Base-by-base conservation (phyloP, 2,329 filamentous ascomycete genomes). In the Fusarium albosuccineum region DNA sequence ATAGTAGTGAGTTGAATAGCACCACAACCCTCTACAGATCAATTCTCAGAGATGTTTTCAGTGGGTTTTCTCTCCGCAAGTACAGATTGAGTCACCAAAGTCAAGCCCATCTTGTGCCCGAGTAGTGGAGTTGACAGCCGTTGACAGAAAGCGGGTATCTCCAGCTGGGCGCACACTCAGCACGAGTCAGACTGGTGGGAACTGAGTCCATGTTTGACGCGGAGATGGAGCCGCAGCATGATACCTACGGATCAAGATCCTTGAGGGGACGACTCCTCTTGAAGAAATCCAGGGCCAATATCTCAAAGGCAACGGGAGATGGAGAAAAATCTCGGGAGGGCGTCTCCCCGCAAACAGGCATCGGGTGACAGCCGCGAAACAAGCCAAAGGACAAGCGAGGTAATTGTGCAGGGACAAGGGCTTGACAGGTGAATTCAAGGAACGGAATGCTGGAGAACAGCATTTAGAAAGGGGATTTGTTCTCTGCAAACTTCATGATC, bases 151-250 rank as follows among this genome's bases (percentile, higher is more conserved):
- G 30, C 17, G 14, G 2, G 14, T 26, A 7, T 10, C 4, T 30
- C 11, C 14, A 17, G 16, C 27, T 52, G 37, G 29, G 14, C 52
- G 17, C 16, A 49, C 17, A 22, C 27, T 56, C 9, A n/a, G 3
- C 11, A 13, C 60, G 42, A 64, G 57, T 66, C 64, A 60, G 52
- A 51, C 10, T 3, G 27, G 16, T 14, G 42, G 34, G 64, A 6
- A 33, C 56, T 48, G 41, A 34, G 33, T 39, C 65, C 53, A 36
- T 48, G 22, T 37, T 33, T 10, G 4, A 40, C 54, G 49, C 49
- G 29, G 36, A 52, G 36, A 41, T 29, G 49, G 36, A 27, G 5
- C 26, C 34, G 30, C 39, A 29, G 36, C 5, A 22, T 5, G 4
- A 22, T 22, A 5, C 22, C 22, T 22, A 52, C n/a, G 49, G 49